Conservation (phyloP, 1,284 basidiomycete species). For the Pisolithus thermaeus region DNA sequence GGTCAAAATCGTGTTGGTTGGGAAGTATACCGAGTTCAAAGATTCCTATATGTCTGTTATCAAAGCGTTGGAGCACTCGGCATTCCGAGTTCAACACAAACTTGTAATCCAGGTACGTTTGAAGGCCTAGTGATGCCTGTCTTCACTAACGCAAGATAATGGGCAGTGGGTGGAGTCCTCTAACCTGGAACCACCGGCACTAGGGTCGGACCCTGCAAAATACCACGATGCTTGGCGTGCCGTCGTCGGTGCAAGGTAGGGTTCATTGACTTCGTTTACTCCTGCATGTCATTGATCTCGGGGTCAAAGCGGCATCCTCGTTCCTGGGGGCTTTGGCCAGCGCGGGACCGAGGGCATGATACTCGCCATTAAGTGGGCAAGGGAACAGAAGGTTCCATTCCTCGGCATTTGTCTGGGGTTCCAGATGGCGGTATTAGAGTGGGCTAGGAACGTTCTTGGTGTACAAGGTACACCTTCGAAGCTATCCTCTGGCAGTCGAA, state of each 20-base stretch:
- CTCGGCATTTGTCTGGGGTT: constrained; percentile 97
- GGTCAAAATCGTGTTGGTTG: constrained; percentile 89
- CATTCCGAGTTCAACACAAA: constrained; percentile 86
- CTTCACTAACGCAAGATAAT: neutral
- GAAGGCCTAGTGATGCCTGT: constrained; percentile 3
- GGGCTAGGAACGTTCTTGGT: constrained; percentile 82
- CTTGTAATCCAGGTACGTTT: constrained; percentile 67
- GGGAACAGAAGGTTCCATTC: constrained; percentile 94
- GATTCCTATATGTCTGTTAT: constrained; percentile 99
- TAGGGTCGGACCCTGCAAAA: constrained; percentile 75
- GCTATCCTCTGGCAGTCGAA: neutral
- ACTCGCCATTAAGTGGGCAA: constrained; percentile 92
- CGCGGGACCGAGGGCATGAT: constrained; percentile 98
- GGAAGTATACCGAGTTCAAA: constrained; percentile 96
- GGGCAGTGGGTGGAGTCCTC: constrained; percentile 95
- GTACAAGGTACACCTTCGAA: constrained; percentile 48
- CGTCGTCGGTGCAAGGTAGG: constrained; percentile 84
- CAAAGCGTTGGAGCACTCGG: constrained; percentile 96
- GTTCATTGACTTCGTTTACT: constrained; percentile 9
- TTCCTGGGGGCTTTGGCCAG: constrained; percentile 92
- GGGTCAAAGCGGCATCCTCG: constrained; percentile 74
- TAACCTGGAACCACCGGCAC: constrained; percentile 79
- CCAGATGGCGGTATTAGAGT: constrained; percentile 96
- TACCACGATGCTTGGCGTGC: constrained; percentile 97
- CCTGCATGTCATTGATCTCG: neutral